Evolutionary conservation across 2,329 filamentous ascomycete species (phyloP), one percentile per base, ranked within the genome.

Genomic region (Colletotrichum sojae): DNA sequence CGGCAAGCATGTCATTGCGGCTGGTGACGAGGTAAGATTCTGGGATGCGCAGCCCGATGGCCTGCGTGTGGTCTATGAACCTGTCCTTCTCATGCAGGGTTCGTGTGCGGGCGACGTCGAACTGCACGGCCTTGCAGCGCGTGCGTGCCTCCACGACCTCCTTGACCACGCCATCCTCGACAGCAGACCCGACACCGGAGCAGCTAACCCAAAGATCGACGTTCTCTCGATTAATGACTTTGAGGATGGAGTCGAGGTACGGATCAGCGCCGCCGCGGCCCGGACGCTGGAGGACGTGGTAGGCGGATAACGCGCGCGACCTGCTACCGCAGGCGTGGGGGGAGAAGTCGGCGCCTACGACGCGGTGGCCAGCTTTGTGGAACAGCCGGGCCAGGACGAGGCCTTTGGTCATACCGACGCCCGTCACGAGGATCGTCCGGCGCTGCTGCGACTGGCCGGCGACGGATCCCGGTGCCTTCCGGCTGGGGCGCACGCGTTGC

Each of bases 151-250:
- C 88, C 18, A 93, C 80, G 3, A 84, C 80, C 65, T 91, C 86
- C 71, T 89, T 90, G 1, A 90, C 90, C 43, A 86, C 78, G 0
- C 89, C 91, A 75, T 94, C 92, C 73, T 92, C 89, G 13, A 91
- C 78, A 0, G 89, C 90, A 0, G 87, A 88, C 1, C 86, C 84
- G 9, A 92, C 89, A n/a, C 89, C 90, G 0, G 91, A 93, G 73
- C 91, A 93, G 20, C 89, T 90, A 3, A 94, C 88, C 92, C 92
- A 95, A 3, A 94, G 78, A 64, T 93, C 87, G 5, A 93, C 85
- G 0, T 84, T 82, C 71, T 94, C 91, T 0, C 80, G 76, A 6
- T 83, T 76, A 48, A 94, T 83, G 27, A 94, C 84, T 9, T 87
- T 79, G 2, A 92, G 76, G 4, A 94, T 77, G 0, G 82, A 80